phyloP scores from a whole-genome alignment of 1,139 yeast species.

The Wickerhamiella infanticola region DNA sequence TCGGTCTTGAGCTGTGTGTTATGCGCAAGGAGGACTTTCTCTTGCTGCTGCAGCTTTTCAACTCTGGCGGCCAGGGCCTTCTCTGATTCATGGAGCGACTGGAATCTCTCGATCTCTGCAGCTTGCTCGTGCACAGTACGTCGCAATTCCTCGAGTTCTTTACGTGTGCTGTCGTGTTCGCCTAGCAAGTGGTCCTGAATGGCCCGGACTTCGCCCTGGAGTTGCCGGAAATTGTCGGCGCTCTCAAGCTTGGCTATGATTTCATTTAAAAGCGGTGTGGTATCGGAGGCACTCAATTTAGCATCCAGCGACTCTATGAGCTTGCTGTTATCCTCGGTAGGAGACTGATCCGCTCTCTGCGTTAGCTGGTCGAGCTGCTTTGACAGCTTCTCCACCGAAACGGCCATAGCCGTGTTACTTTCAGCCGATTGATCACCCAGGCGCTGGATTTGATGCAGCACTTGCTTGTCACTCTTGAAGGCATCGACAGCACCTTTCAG shows the following conservation, averaged over 20 bases:
- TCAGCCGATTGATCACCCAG: background rate
- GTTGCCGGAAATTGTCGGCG: background rate
- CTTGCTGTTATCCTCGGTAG: background rate
- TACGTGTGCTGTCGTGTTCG: constrained; percentile 6
- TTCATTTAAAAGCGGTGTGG: too few relatives aligned
- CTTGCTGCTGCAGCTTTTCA: constrained; percentile 8
- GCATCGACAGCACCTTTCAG: background rate
- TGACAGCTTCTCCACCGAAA: too few relatives aligned
- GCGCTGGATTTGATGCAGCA: background rate
- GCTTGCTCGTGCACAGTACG: constrained; percentile 3
- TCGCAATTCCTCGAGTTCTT: constrained; percentile 7
- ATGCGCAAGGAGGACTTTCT: constrained; percentile 5
- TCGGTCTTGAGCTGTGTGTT: constrained; percentile 11
- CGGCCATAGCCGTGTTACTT: background rate
- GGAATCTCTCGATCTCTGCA: constrained; percentile 1
- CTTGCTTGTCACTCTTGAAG: background rate
- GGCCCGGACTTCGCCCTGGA: constrained; percentile 14
- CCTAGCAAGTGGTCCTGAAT: constrained; percentile 13
- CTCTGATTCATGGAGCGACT: background rate
- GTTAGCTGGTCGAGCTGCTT: background rate
- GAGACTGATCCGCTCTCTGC: background rate
- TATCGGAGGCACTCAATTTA: too few relatives aligned
- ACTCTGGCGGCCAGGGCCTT: constrained; percentile 7
- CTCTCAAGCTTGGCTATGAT: background rate
- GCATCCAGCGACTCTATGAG: background rate